Evolutionary conservation across 305 asterid genomes (phyloP).

Genomic region (Coffea humblotiana): DNA sequence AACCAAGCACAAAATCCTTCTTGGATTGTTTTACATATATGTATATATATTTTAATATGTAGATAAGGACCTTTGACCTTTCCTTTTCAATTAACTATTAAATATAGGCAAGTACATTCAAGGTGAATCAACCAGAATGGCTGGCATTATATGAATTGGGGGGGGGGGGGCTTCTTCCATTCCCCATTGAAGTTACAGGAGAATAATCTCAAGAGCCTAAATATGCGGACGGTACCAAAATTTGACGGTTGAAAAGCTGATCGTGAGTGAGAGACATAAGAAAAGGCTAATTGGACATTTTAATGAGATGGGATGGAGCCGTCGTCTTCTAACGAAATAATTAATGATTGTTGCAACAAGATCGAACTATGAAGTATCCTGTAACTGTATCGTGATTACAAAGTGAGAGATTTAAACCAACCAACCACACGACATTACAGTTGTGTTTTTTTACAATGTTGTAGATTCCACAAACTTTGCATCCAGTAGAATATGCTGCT

Average conservation of each 20-base stretch:
- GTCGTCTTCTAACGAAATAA: neutral
- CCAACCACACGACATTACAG: neutral
- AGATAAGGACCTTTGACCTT: neutral
- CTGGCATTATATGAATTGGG: neutral
- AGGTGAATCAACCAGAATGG: neutral
- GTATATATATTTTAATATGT: no score
- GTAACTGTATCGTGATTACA: neutral
- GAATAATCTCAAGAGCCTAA: neutral
- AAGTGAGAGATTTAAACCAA: neutral
- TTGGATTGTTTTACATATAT: no score
- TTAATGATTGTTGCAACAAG: slow-evolving; percentile 3
- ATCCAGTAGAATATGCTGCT: neutral
- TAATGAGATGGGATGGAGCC: neutral
- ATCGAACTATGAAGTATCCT: neutral
- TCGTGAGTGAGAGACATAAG: no score
- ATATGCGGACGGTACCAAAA: neutral
- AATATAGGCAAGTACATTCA: no score
- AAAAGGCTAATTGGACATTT: neutral
- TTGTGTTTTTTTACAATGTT: slow-evolving; percentile 3
- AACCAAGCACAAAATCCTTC: neutral
- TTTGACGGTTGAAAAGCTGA: neutral
- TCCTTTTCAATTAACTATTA: neutral
- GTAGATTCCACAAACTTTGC: neutral
- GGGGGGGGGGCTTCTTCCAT: neutral
- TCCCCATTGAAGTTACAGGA: neutral